These are phyloP conservation scores for Nothophoma quercina DNA, from an alignment of 2,329 filamentous ascomycete species.

Conservation along the genomic window DNA sequence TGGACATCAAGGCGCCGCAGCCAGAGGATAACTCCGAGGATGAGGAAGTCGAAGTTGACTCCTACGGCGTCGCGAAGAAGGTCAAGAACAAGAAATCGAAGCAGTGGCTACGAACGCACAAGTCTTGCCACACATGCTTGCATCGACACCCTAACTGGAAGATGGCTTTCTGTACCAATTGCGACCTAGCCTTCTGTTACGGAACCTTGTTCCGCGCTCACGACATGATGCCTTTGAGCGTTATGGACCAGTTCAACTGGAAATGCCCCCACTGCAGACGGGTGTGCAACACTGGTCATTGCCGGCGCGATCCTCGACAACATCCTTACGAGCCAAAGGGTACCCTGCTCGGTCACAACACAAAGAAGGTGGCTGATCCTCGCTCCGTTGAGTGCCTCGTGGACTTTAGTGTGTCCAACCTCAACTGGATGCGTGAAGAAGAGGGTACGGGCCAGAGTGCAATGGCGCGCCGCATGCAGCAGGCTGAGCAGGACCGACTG, in stretches of 20 bases:
- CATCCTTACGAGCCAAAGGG: slow-evolving; percentile 85
- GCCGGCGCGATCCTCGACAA: slow-evolving; percentile 73
- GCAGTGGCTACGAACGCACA: slow-evolving; percentile 59
- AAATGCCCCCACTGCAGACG: slow-evolving; percentile 85
- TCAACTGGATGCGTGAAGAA: slow-evolving; percentile 76
- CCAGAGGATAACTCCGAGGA: slow-evolving; percentile 56
- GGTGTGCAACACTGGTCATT: slow-evolving; percentile 86
- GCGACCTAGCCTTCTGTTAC: slow-evolving; percentile 84
- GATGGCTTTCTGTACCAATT: slow-evolving; percentile 80
- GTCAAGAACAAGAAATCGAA: slow-evolving; percentile 67
- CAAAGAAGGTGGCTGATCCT: slow-evolving; percentile 85
- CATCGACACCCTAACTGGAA: slow-evolving; percentile 84
- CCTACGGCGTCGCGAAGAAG: slow-evolving; percentile 69
- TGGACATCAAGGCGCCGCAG: slow-evolving; percentile 74
- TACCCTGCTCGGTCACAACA: slow-evolving; percentile 89
- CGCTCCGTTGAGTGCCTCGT: slow-evolving; percentile 90
- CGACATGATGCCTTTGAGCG: slow-evolving; percentile 82
- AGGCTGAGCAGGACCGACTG: slow-evolving; percentile 62
- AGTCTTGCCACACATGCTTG: slow-evolving; percentile 81
- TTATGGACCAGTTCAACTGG: slow-evolving; percentile 85
- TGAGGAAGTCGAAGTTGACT: slow-evolving; percentile 67
- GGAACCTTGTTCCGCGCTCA: slow-evolving; percentile 92
- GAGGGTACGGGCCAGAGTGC: slow-evolving; percentile 54
- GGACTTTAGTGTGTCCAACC: slow-evolving; percentile 88
- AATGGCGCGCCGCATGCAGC: slow-evolving; percentile 58